Conservation (phyloP, 805 yeast genomes). For the Yarrowia yakushimensis region DNA sequence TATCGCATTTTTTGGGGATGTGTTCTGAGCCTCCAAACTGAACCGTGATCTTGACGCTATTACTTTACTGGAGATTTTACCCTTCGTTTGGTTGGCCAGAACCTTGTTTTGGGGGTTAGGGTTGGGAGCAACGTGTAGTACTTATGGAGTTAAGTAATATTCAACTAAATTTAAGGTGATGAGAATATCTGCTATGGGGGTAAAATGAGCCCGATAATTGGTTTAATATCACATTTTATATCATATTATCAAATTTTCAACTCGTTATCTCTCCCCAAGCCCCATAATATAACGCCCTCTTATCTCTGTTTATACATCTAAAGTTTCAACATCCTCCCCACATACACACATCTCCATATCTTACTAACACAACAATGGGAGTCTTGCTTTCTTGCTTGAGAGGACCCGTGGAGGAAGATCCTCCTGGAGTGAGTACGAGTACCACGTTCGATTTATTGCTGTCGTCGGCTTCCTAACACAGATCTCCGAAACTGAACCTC, state of each 20-base stretch:
- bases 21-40: not conserved
- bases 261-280: too few species aligned
- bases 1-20: slow-evolving; percentile 9
- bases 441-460: not conserved
- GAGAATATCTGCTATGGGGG: too few species aligned
- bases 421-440: slow-evolving; percentile 23
- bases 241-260: too few species aligned
- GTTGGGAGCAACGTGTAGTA: not conserved
- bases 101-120: slow-evolving; percentile 24
- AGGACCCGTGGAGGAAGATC: slow-evolving; percentile 23
- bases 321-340: not conserved
- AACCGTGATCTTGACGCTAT: slow-evolving; percentile 23
- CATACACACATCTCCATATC: not conserved
- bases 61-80: slow-evolving; percentile 4
- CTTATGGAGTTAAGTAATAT: not conserved
- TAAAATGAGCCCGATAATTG: too few species aligned
- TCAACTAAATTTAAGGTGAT: not conserved
- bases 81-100: slow-evolving; percentile 23
- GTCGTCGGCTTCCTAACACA: not conserved
- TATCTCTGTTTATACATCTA: not conserved
- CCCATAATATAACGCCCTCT: not conserved
- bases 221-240: too few species aligned
- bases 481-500: slow-evolving; percentile 22
- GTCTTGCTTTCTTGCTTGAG: slow-evolving; percentile 23
- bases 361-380: slow-evolving; percentile 2